Evolutionary conservation across 441 rosid genomes (phyloP), one percentile per base, ranked within the genome.

Genomic region (Erodium moschatum): DNA sequence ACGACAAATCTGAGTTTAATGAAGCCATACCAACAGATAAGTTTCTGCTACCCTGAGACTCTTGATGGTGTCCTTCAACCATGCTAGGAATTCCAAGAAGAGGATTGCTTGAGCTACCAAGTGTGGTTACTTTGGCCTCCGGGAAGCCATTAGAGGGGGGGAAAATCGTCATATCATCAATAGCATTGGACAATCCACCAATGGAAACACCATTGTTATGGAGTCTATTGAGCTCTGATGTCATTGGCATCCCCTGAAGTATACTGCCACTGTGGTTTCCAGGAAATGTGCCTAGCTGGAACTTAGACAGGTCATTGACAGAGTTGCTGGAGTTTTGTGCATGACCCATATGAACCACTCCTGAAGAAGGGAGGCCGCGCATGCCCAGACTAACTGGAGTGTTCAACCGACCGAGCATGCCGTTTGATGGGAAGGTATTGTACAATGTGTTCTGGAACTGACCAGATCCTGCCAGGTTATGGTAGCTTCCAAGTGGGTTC

Each of bases 211-310:
- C 83, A 76, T 67, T 80, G 56, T 74, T 67, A 65, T 82, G 87
- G 20, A 88, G 79, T 69, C 82, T 83, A 68, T 84, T 84, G 71
- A 86, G 77, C 75, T 78, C 89, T 54, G 82, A 70, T 3, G 90
- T 75, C 56, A 78, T 73, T 8, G 88, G 90, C 84, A 89, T 79
- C 71, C 96, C 92, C 67, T 85, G 89, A 72, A 87, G 85, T 31
- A 84, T 70, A 79, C 73, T 84, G 19, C 80, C 79, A 60, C 73
- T 81, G 60, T 76, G 88, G 66, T 75, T 81, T 72, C 77, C 81
- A 52, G 75, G 68, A 33, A 75, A 75, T 67, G 76, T 56, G 60
- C 69, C 76, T 11, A 79, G 79, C 75, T 84, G 87, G 71, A 81
- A 87, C 70, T 76, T 81, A 29, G 31, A 29, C 31, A 29, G 31